Conservation (phyloP, 208 protist genomes). For the Trypanosomatidae sp. region DNA sequence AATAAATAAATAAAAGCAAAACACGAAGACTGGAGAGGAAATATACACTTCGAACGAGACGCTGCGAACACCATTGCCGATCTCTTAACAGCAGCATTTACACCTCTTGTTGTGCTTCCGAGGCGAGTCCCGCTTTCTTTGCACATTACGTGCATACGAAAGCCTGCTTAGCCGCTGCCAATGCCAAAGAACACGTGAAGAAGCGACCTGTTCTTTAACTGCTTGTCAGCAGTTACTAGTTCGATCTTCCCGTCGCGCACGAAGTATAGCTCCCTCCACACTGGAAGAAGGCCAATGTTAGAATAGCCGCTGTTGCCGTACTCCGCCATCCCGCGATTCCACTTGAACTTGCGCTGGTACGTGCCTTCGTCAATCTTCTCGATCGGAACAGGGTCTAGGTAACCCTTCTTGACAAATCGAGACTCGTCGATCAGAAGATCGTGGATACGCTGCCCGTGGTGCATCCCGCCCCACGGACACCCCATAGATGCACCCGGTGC, state of each 20-base stretch:
- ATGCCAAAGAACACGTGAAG: constrained; percentile 14
- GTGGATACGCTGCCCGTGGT: constrained; percentile 65
- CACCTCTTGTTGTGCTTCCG: too few species aligned
- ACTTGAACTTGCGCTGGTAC: constrained; percentile 86
- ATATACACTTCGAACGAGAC: too few species aligned
- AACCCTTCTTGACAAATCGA: constrained; percentile 74
- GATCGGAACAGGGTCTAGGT: constrained; percentile 76
- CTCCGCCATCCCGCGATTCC: constrained; percentile 84
- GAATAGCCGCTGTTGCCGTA: constrained; percentile 62
- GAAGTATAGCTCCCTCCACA: constrained; percentile 88
- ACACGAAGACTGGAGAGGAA: too few species aligned
- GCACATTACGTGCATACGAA: too few species aligned
- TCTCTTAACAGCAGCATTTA: too few species aligned
- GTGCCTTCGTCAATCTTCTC: constrained; percentile 84
- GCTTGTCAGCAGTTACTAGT: constrained; percentile 76
- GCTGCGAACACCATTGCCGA: too few species aligned
- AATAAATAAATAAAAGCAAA: too few species aligned
- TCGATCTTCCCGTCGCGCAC: constrained; percentile 72
- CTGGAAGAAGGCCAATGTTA: constrained; percentile 49
- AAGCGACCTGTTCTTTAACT: constrained; percentile 49
- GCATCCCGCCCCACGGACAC: constrained; percentile 88
- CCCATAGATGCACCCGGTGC: constrained; percentile 80
- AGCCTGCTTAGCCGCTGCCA: background rate
- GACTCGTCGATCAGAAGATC: constrained; percentile 68
- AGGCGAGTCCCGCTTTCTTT: too few species aligned